A percentile compares a stretch with the other conserved stretches of the same genome.
Evolutionary conservation across 164 flowering plant species (phyloP).

Genomic region (Buxus sempervirens): DNA sequence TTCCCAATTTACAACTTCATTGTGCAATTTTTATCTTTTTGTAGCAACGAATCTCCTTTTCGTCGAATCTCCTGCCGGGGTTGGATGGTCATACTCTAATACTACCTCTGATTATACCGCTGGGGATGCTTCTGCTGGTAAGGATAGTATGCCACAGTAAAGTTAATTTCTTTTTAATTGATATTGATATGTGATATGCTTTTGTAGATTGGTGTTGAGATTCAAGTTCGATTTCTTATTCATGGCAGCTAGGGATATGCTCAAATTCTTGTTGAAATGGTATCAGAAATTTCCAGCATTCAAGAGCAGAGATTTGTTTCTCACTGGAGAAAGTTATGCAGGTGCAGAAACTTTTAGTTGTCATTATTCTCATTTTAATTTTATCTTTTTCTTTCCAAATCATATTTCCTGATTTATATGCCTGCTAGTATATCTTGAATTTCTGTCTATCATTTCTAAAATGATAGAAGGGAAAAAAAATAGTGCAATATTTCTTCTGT

Average conservation of each 20-base stretch:
- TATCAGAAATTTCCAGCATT: slow-evolving; percentile 70
- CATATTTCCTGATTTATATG: too few species aligned
- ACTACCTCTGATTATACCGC: slow-evolving; percentile 62
- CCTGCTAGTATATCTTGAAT: too few species aligned
- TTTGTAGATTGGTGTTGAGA: background rate
- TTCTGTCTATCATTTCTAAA: too few species aligned
- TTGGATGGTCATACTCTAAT: slow-evolving; percentile 98
- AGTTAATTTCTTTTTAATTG: background rate
- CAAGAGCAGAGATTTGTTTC: slow-evolving; percentile 62
- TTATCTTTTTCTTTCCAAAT: background rate
- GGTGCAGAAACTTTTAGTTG: slow-evolving; percentile 34
- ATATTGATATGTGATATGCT: background rate
- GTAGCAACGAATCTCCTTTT: slow-evolving; percentile 88
- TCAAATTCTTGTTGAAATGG: slow-evolving; percentile 64
- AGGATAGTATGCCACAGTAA: background rate
- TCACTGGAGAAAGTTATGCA: slow-evolving; percentile 98
- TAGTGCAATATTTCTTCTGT: too few species aligned
- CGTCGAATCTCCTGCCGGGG: slow-evolving; percentile 97
- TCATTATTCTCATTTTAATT: background rate
- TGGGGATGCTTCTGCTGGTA: slow-evolving; percentile 85
- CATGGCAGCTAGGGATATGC: slow-evolving; percentile 80
- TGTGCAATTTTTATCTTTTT: slow-evolving; percentile 7
- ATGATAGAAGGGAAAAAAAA: too few species aligned
- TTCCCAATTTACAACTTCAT: background rate
- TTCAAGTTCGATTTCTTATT: slow-evolving; percentile 9